These are phyloP conservation scores for Aspergillus avenaceus DNA, from an alignment of 495 filamentous ascomycete genomes.

Conservation along the genomic window DNA sequence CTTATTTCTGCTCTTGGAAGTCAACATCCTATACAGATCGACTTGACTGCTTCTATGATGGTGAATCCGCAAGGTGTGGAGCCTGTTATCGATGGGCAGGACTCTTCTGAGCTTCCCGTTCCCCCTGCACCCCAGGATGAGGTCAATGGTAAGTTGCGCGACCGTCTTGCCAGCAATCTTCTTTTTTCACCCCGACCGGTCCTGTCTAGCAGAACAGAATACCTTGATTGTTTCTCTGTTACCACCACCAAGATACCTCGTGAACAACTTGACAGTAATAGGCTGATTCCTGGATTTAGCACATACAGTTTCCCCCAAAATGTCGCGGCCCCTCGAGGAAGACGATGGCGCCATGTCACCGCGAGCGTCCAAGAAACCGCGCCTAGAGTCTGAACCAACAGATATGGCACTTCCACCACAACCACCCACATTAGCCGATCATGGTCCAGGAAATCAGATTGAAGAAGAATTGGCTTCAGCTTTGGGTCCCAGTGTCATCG, in stretches of 20 bases:
- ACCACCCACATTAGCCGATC: slow-evolving; percentile 15
- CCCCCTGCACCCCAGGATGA: slow-evolving; percentile 27
- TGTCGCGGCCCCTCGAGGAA: slow-evolving; percentile 30
- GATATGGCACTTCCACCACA: slow-evolving; percentile 17
- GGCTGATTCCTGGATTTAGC: slow-evolving; percentile 1
- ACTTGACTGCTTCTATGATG: slow-evolving; percentile 26
- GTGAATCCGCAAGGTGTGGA: slow-evolving; percentile 26
- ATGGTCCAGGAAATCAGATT: slow-evolving; percentile 34
- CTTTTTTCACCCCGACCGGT: slow-evolving; percentile 1
- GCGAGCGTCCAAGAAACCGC: slow-evolving; percentile 41
- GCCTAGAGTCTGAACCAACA: slow-evolving; percentile 30
- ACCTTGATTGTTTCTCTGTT: neutral
- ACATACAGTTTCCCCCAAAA: slow-evolving; percentile 22
- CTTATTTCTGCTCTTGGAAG: slow-evolving; percentile 51
- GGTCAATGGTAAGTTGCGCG: slow-evolving; percentile 33
- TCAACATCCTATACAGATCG: slow-evolving; percentile 23
- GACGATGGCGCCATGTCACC: slow-evolving; percentile 30
- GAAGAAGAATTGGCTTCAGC: slow-evolving; percentile 41
- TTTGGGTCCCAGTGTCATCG: slow-evolving; percentile 27
- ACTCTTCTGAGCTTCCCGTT: slow-evolving; percentile 25
- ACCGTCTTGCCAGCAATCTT: neutral
- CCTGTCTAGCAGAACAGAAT: neutral
- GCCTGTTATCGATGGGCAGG: slow-evolving; percentile 30
- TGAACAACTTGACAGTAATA: neutral
- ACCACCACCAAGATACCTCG: neutral